These are phyloP conservation scores for Cercospora brassicicola DNA, from an alignment of 2,329 filamentous ascomycete species.

Conservation along the genomic window DNA sequence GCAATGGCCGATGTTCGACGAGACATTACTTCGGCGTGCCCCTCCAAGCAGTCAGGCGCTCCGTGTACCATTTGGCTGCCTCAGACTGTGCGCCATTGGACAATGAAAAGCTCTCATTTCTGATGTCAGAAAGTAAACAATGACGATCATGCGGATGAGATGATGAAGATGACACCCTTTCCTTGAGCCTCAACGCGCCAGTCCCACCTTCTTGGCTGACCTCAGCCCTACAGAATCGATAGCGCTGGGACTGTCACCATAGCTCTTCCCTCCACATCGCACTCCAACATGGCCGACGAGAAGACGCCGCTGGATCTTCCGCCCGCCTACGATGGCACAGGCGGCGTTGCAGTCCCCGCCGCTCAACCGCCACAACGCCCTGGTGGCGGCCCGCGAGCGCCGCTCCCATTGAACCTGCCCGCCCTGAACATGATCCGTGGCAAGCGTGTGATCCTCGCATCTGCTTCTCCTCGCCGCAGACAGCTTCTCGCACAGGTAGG, in stretches of 20 bases:
- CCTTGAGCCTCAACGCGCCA: not conserved
- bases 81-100: not conserved
- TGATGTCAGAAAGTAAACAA: not conserved
- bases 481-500: constrained; percentile 72
- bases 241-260: not conserved
- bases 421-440: constrained; percentile 73
- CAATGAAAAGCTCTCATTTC: not conserved
- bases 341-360: constrained; percentile 9
- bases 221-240: not conserved
- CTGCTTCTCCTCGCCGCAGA: constrained; percentile 79
- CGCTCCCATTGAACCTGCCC: constrained; percentile 73
- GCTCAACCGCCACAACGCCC: constrained; percentile 21
- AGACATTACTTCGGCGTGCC: not conserved
- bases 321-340: constrained; percentile 43
- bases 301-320: constrained; percentile 46
- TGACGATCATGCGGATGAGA: not conserved
- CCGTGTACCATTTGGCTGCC: not conserved
- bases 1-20: constrained; percentile 3
- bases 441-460: constrained; percentile 85
- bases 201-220: not conserved
- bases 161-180: not conserved
- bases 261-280: not conserved
- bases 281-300: constrained; percentile 33
- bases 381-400: constrained; percentile 47
- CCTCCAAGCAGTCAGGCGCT: not conserved